Evolutionary conservation across 2,329 filamentous ascomycete genomes (phyloP).

Genomic region (Cytospora schulzeri): DNA sequence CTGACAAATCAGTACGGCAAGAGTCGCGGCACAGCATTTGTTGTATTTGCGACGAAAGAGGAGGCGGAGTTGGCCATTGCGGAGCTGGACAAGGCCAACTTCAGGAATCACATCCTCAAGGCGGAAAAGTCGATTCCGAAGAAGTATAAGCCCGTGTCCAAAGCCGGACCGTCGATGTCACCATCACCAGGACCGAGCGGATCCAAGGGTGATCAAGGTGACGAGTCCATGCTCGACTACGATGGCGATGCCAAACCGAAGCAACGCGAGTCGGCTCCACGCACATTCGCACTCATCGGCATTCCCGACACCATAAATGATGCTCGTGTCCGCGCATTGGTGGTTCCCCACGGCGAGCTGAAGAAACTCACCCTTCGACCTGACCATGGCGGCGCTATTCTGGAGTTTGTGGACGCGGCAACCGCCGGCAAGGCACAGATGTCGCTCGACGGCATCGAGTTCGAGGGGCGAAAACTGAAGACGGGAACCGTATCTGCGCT

Average conservation of each 20-base stretch:
- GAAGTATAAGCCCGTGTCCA: slow-evolving; percentile 59
- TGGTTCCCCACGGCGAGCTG: slow-evolving; percentile 70
- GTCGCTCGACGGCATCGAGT: slow-evolving; percentile 56
- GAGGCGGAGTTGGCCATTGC: slow-evolving; percentile 67
- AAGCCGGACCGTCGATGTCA: slow-evolving; percentile 38
- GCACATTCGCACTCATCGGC: slow-evolving; percentile 77
- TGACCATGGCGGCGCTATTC: slow-evolving; percentile 79
- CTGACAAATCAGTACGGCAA: slow-evolving; percentile 68
- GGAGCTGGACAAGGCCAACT: slow-evolving; percentile 70
- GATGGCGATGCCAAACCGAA: slow-evolving; percentile 19
- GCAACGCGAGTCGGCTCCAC: slow-evolving; percentile 30
- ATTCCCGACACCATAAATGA: slow-evolving; percentile 93
- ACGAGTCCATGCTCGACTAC: slow-evolving; percentile 43
- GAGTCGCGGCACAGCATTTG: slow-evolving; percentile 77
- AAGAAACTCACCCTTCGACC: slow-evolving; percentile 79
- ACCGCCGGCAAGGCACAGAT: slow-evolving; percentile 73
- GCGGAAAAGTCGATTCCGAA: slow-evolving; percentile 63
- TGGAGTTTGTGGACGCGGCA: slow-evolving; percentile 75
- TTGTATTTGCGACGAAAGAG: slow-evolving; percentile 73
- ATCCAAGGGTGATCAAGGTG: slow-evolving; percentile 38
- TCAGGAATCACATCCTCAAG: slow-evolving; percentile 67
- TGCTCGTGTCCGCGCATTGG: slow-evolving; percentile 72
- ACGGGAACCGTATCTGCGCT: slow-evolving; percentile 59
- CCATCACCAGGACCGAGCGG: slow-evolving; percentile 39
- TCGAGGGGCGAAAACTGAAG: slow-evolving; percentile 56